Percentiles rank a stretch among this genome's conserved stretches.
phyloP scores from a whole-genome alignment of 371 early-diverging fungal genomes.

The Mucor saturninus region DNA sequence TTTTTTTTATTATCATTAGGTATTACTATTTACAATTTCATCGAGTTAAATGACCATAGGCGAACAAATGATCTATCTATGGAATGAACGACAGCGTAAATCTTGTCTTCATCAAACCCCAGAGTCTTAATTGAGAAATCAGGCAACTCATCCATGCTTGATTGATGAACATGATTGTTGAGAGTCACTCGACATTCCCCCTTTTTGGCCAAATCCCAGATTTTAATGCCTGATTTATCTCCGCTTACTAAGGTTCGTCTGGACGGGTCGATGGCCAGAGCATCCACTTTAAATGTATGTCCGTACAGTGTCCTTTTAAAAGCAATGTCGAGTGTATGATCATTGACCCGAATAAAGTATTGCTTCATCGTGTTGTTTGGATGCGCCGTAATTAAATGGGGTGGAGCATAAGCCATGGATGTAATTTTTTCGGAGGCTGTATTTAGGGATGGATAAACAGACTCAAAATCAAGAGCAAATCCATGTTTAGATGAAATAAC shows the following conservation, averaged over 20 bases:
- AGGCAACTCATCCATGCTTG: conserved; percentile 24
- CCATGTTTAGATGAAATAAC: conserved; percentile 40
- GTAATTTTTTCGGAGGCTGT: conserved; percentile 28
- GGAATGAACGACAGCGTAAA: conserved; percentile 31
- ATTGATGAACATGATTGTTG: conserved; percentile 8
- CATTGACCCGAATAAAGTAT: conserved; percentile 30
- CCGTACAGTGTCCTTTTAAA: conserved; percentile 49
- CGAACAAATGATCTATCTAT: conserved; percentile 15
- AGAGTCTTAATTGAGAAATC: conserved; percentile 27
- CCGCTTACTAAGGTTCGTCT: conserved; percentile 46
- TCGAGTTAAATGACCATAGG: conserved; percentile 31
- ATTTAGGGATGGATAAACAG: background rate
- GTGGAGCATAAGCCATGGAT: conserved; percentile 41
- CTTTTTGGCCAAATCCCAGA: conserved; percentile 41
- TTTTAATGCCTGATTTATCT: conserved; percentile 46
- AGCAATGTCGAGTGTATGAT: conserved; percentile 26
- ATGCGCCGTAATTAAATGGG: conserved; percentile 53
- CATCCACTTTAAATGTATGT: conserved; percentile 49
- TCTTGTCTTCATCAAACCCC: conserved; percentile 43
- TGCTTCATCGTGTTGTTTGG: conserved; percentile 57
- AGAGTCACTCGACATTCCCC: conserved; percentile 12
- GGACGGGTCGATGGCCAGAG: conserved; percentile 35
- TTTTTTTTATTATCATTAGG: too few species aligned
- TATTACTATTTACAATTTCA: background rate
- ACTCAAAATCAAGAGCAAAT: conserved; percentile 26